Percentiles rank a stretch among this genome's conserved stretches.
Conservation (phyloP, 202 grass and related monocot genomes). For the Zizania palustris region DNA sequence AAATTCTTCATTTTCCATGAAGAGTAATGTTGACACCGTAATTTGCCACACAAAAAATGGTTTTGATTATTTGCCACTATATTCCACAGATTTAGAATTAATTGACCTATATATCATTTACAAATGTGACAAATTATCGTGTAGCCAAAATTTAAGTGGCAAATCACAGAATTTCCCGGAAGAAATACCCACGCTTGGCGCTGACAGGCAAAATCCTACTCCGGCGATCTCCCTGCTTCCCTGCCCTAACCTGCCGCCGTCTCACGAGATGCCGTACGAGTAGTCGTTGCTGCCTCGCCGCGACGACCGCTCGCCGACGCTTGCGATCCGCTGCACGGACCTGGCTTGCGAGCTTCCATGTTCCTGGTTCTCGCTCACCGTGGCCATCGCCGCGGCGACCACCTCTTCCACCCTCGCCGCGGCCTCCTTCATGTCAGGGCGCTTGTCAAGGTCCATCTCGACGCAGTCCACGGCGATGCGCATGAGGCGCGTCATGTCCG, state of each 20-base stretch:
- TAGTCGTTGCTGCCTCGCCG: constrained; percentile 32
- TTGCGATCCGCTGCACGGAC: constrained; percentile 32
- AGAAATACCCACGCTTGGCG: background rate
- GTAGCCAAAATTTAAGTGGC: too few relatives aligned
- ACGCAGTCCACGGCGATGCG: constrained; percentile 61
- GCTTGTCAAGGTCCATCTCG: constrained; percentile 46
- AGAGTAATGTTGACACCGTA: too few relatives aligned
- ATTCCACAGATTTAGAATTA: too few relatives aligned
- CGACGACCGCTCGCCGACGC: constrained; percentile 48
- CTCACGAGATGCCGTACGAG: constrained; percentile 67
- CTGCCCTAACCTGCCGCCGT: background rate
- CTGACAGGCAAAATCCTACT: constrained; percentile 35
- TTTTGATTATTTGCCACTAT: too few relatives aligned
- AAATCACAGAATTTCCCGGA: too few relatives aligned
- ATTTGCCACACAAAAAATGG: too few relatives aligned
- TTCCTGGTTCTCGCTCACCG: constrained; percentile 39
- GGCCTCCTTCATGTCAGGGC: constrained; percentile 56
- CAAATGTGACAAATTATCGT: too few relatives aligned
- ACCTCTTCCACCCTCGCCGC: constrained; percentile 62
- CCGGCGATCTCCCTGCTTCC: constrained; percentile 16
- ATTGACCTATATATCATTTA: too few relatives aligned
- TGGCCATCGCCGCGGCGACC: constrained; percentile 35
- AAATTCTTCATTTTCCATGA: too few relatives aligned
- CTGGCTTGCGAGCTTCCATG: constrained; percentile 39
- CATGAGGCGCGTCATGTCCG: constrained; percentile 79